Conservation (phyloP, 257 asterid species). For the Gardenia jasminoides region DNA sequence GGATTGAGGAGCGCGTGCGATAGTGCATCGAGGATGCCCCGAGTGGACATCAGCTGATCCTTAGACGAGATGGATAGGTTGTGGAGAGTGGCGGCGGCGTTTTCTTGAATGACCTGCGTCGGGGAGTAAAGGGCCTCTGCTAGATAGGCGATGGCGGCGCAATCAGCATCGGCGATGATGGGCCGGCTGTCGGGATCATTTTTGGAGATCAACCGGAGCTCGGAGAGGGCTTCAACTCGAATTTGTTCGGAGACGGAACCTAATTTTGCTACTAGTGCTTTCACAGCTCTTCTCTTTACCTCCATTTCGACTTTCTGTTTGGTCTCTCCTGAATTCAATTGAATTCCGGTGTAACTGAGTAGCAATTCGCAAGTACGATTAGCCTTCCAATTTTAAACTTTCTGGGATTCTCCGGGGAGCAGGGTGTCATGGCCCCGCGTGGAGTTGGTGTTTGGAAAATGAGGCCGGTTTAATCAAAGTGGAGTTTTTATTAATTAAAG, state of each 20-base stretch:
- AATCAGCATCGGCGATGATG: slow-evolving; percentile 56
- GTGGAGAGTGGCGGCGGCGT: slow-evolving; percentile 83
- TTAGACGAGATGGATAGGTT: slow-evolving; percentile 82
- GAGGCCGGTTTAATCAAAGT: too few relatives aligned
- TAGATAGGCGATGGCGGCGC: slow-evolving; percentile 67
- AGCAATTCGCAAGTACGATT: too few relatives aligned
- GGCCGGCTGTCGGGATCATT: slow-evolving; percentile 73
- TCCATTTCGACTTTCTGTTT: slow-evolving; percentile 42
- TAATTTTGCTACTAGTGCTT: slow-evolving; percentile 62
- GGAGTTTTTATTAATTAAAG: too few relatives aligned
- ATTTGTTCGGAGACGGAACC: slow-evolving; percentile 83
- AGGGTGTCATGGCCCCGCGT: too few relatives aligned
- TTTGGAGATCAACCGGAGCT: slow-evolving; percentile 75
- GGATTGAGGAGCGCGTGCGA: slow-evolving; percentile 92
- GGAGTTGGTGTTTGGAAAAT: too few relatives aligned
- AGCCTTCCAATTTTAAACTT: too few relatives aligned
- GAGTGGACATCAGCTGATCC: slow-evolving; percentile 67
- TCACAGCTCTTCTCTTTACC: slow-evolving; percentile 59
- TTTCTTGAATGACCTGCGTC: slow-evolving; percentile 54
- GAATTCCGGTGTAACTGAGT: too few relatives aligned
- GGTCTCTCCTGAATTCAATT: not conserved
- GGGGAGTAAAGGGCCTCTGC: slow-evolving; percentile 86
- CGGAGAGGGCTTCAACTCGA: slow-evolving; percentile 76
- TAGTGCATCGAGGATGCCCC: slow-evolving; percentile 85
- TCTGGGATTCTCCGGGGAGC: too few relatives aligned